Percentiles rank a stretch among this genome's conserved stretches.
phyloP scores from a whole-genome alignment of 768 basidiomycete genomes.

The Grammothele lineata region DNA sequence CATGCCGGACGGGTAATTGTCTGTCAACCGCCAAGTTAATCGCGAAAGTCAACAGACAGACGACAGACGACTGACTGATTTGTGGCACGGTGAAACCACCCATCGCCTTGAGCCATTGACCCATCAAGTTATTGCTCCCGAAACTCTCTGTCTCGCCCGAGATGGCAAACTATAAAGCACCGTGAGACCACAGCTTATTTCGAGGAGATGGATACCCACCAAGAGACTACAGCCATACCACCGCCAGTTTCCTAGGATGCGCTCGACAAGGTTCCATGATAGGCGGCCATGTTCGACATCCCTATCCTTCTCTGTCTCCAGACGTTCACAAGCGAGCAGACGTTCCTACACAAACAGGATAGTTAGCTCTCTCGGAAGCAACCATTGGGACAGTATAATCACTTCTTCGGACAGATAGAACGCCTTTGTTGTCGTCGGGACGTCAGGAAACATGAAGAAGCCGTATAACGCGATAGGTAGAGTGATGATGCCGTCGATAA shows the following conservation, averaged over 20 bases:
- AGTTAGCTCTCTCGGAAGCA: neutral
- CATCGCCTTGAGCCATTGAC: conserved; percentile 62
- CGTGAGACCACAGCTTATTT: neutral
- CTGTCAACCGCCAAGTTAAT: too few relatives aligned
- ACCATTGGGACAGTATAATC: conserved; percentile 4
- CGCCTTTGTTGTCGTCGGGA: conserved; percentile 58
- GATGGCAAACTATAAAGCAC: conserved; percentile 47
- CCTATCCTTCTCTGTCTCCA: conserved; percentile 31
- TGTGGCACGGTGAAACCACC: conserved; percentile 62
- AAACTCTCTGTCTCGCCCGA: conserved; percentile 68
- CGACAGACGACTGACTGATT: conserved; percentile 44
- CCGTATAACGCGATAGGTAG: conserved; percentile 69
- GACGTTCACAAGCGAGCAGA: conserved; percentile 44
- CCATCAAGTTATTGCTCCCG: conserved; percentile 70
- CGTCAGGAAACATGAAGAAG: conserved; percentile 69
- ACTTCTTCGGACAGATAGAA: conserved; percentile 62
- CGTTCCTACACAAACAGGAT: conserved; percentile 41
- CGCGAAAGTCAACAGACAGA: too few relatives aligned
- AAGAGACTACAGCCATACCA: conserved; percentile 67
- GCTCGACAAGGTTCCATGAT: conserved; percentile 42
- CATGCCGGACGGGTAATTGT: conserved; percentile 59
- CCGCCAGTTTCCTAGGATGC: conserved; percentile 56
- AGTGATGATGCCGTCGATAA: conserved; percentile 69
- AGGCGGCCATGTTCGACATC: conserved; percentile 40
- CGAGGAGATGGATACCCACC: conserved; percentile 28